Conservation (phyloP, 78 protist genomes). For the Neovahlkampfia damariscottae region DNA sequence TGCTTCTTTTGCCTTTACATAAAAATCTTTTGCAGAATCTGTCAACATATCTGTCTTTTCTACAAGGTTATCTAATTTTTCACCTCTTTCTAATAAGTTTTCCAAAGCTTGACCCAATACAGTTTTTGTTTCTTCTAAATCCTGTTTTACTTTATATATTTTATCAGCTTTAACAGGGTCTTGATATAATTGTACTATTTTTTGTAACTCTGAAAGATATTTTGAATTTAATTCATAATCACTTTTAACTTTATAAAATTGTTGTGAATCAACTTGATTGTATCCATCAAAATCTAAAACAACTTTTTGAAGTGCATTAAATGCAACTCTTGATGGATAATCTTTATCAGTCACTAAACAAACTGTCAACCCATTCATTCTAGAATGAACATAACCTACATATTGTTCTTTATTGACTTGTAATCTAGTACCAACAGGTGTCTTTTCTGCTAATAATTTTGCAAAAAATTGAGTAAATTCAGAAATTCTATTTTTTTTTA, state of each 20-base stretch:
- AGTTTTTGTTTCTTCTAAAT: conserved; percentile 31
- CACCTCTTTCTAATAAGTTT: not conserved
- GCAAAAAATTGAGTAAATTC: not conserved
- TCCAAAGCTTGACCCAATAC: conserved; percentile 2
- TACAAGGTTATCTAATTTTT: conserved; percentile 17
- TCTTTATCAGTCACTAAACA: not conserved
- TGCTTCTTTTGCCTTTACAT: not conserved
- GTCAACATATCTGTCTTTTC: not conserved
- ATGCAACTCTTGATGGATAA: not conserved
- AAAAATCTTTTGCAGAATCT: not conserved
- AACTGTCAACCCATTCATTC: not conserved
- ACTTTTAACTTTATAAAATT: too few relatives aligned
- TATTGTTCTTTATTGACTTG: not conserved
- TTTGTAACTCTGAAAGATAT: not conserved
- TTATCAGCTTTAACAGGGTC: conserved; percentile 28
- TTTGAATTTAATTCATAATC: too few relatives aligned
- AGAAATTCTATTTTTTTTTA: not conserved
- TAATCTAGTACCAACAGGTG: not conserved
- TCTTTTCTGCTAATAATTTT: not conserved
- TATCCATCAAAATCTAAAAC: not conserved
- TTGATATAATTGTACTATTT: conserved; percentile 6
- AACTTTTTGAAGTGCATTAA: not conserved
- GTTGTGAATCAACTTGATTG: not conserved
- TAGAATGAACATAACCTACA: not conserved
- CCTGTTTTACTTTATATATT: not conserved